Percentiles rank a stretch among this genome's conserved stretches.
Conservation (phyloP, 169 alveolate genomes). For the Ichthyophthirius multifiliis region DNA sequence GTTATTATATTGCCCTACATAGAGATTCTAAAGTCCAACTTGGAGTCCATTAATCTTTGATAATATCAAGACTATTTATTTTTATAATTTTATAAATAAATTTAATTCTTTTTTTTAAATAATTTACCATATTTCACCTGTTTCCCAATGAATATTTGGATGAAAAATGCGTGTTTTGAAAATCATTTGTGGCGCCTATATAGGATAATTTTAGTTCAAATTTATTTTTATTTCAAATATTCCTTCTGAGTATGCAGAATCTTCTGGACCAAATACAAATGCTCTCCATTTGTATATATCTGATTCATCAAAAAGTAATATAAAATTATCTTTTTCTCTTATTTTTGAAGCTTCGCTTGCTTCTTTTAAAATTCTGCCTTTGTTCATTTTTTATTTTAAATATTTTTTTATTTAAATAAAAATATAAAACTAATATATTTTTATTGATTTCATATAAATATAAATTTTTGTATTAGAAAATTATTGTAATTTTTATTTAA, state of each 20-base stretch:
- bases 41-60: conserved; percentile 95
- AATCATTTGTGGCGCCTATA: conserved; percentile 92
- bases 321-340: not conserved
- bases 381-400: not conserved
- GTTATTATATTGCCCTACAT: conserved; percentile 90
- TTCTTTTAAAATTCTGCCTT: conserved; percentile 8
- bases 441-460: too few relatives aligned
- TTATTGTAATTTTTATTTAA: too few relatives aligned
- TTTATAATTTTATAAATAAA: not conserved
- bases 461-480: too few relatives aligned
- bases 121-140: conserved; percentile 60
- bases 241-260: conserved; percentile 69
- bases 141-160: conserved; percentile 94
- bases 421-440: too few relatives aligned
- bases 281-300: conserved; percentile 28
- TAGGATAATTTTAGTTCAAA: conserved; percentile 92
- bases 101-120: not conserved
- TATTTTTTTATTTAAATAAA: too few relatives aligned
- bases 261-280: conserved; percentile 32
- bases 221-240: conserved; percentile 84
- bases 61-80: conserved; percentile 87
- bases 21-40: conserved; percentile 95
- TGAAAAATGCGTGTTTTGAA: conserved; percentile 94
- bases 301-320: conserved; percentile 4
- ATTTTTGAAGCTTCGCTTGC: conserved; percentile 5